phyloP scores from a whole-genome alignment of 257 asterid genomes.

The Nicotiana otophora region DNA sequence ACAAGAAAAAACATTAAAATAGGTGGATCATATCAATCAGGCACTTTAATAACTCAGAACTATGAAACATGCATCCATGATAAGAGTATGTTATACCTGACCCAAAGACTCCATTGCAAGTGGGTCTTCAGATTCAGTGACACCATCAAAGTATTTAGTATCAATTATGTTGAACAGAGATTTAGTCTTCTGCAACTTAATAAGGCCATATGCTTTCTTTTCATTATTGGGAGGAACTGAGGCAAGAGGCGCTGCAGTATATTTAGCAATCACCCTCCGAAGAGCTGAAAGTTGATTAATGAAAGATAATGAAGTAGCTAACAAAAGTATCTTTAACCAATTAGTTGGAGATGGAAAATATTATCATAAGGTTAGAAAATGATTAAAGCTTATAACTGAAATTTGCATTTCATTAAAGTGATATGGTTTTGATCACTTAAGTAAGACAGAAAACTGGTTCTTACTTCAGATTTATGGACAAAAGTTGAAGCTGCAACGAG shows the following conservation, averaged over 20 bases:
- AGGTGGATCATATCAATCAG: conserved; percentile 15
- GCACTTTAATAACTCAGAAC: conserved; percentile 18
- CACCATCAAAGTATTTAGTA: conserved; percentile 26
- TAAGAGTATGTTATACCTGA: conserved; percentile 44
- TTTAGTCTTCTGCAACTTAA: conserved; percentile 45
- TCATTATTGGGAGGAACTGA: conserved; percentile 53
- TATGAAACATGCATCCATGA: neutral
- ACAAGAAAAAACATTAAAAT: conserved; percentile 18
- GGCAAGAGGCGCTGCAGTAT: conserved; percentile 42
- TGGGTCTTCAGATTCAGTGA: conserved; percentile 59
- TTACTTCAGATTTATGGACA: neutral
- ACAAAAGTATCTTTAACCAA: neutral
- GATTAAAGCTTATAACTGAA: neutral
- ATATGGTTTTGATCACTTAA: neutral
- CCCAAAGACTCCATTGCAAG: conserved; percentile 80
- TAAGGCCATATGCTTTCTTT: conserved; percentile 63
- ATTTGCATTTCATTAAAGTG: neutral
- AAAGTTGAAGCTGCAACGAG: neutral
- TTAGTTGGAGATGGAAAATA: neutral
- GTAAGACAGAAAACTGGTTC: neutral
- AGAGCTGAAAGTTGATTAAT: conserved; percentile 58
- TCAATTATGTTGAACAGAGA: conserved; percentile 48
- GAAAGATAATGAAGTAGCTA: conserved; percentile 14
- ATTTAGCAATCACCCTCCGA: conserved; percentile 63
- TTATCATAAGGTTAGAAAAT: neutral